Base-by-base conservation (phyloP, 352 stramenopile species). In the Phytophthora meadii region DNA sequence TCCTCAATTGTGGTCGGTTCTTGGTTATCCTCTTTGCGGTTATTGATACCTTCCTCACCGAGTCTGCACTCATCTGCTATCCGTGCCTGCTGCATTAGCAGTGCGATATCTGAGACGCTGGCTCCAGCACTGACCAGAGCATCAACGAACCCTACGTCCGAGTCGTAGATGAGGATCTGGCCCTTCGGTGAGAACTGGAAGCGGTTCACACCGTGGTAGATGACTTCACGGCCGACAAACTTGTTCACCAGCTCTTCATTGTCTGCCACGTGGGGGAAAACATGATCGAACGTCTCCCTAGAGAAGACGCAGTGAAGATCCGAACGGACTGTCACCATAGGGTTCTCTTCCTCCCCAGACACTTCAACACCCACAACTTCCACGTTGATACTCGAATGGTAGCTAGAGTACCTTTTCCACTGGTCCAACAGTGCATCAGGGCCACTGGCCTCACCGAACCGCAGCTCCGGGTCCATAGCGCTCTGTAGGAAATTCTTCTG, bases 191-290 rank as follows among this genome's bases (percentile, higher is more conserved):
- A 72, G 47, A 89, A 92, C 19, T 85, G 58, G 55, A 89, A 82
- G 25, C 70, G 72, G 57, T 88, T 92, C 24, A 84, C 56, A 11
- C 72, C 72, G 1, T 64, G 60, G 41, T 89, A 89, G 9, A 69
- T 69, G 24, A 92, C 67, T 14, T 84, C 60, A 12, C 67, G 72
- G 10, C 82, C 83, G 4, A 88, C 49, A 24, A 88, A 73, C 37
- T 71, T 76, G 32, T 55, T 55, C 3, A 72, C 45, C 19, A 74
- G 72, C 50, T 74, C 70, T 44, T 84, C 68, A 51, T 90, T 79
- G 47, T 77, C n/a, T 1, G 68, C 65, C 24, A 79, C 74, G 30
- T 92, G 84, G 8, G 83, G 84, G 55, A 90, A 92, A 15, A 92
- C 60, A 34, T 84, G 27, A 15, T 77, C 54, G 40, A 92, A 79